Conservation (phyloP, 2,329 filamentous ascomycete genomes). For the Erysiphe pulchra region DNA sequence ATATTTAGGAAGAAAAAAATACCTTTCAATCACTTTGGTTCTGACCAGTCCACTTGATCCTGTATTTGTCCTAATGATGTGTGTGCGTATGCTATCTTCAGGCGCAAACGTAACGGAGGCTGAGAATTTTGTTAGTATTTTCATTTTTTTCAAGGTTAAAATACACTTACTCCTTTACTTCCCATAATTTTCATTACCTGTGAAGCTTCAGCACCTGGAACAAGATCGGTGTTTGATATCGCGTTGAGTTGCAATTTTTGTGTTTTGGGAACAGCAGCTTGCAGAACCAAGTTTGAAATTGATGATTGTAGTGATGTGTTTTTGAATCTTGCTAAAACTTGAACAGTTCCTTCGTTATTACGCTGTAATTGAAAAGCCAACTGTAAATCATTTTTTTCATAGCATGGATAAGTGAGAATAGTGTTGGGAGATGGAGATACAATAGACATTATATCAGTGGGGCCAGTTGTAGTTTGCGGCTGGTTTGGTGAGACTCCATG, state of each 20-base stretch:
- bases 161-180: conserved; percentile 62
- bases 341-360: conserved; percentile 51
- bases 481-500: conserved; percentile 19
- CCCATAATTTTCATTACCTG: conserved; percentile 75
- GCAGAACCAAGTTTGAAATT: conserved; percentile 55
- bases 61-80: conserved; percentile 43
- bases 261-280: conserved; percentile 87
- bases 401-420: conserved; percentile 41
- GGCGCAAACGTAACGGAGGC: conserved; percentile 55
- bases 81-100: conserved; percentile 62
- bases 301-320: conserved; percentile 42
- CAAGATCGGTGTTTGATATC: conserved; percentile 59
- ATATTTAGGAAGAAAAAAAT: no score
- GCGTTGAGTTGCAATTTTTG: conserved; percentile 82
- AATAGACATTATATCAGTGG: conserved; percentile 17
- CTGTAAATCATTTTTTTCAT: conserved; percentile 62
- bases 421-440: conserved; percentile 22
- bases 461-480: conserved; percentile 23
- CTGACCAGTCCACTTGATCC: conserved; percentile 94
- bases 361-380: conserved; percentile 68
- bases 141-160: not conserved
- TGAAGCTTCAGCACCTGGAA: conserved; percentile 55
- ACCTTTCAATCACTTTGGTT: conserved; percentile 24
- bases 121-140: conserved; percentile 15
- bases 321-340: conserved; percentile 61